Conservation (phyloP, 2,329 filamentous ascomycete species). For the Ophiosphaerella korrae region DNA sequence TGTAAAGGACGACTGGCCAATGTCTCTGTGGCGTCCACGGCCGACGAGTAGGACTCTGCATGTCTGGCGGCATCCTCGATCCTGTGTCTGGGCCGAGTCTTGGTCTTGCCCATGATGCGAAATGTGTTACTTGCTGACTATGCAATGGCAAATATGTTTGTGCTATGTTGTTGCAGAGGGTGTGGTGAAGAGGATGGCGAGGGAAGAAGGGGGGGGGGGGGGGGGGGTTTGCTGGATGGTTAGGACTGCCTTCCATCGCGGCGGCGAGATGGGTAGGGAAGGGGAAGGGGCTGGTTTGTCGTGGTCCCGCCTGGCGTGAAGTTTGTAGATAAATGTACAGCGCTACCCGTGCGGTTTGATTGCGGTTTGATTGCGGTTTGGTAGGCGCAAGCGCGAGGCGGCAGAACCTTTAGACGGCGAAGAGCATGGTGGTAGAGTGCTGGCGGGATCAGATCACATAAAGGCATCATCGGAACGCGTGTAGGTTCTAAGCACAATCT, state of each 20-base stretch:
- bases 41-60: background rate
- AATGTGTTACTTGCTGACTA: slow-evolving; percentile 23
- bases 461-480: too few species aligned
- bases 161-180: slow-evolving; percentile 28
- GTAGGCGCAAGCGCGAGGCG: background rate
- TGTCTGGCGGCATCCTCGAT: background rate
- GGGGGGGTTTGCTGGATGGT: background rate
- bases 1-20: background rate
- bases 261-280: background rate
- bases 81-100: slow-evolving; percentile 10
- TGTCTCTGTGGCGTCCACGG: background rate
- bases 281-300: too few species aligned
- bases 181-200: slow-evolving; percentile 6
- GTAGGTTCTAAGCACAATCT: too few species aligned
- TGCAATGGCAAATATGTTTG: slow-evolving; percentile 29
- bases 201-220: background rate
- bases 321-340: too few species aligned
- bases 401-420: too few species aligned
- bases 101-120: slow-evolving; percentile 27
- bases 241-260: slow-evolving; percentile 11
- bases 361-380: too few species aligned
- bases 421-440: too few species aligned
- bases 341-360: too few species aligned
- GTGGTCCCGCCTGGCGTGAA: too few species aligned
- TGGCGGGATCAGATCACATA: too few species aligned